Conservation (phyloP, 169 alveolate genomes). For the Cytauxzoon felis region DNA sequence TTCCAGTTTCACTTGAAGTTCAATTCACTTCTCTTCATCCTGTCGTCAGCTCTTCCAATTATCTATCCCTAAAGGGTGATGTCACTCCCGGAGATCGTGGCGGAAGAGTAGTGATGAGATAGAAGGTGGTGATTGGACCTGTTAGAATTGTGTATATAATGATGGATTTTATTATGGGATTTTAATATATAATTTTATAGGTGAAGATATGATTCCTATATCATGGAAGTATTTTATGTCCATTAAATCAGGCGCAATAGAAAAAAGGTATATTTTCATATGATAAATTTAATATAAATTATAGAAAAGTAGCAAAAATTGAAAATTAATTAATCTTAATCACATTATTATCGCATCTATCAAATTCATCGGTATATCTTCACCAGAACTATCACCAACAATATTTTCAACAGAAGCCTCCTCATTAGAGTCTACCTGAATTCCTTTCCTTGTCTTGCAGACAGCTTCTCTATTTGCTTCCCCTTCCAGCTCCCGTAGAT, state of each 20-base stretch:
- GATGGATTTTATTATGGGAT: too few relatives aligned
- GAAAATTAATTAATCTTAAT: not conserved
- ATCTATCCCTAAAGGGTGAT: too few relatives aligned
- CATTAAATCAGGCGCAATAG: slow-evolving; percentile 19
- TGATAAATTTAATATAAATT: not conserved
- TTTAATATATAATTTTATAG: not conserved
- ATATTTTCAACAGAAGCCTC: not conserved
- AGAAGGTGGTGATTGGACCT: too few relatives aligned
- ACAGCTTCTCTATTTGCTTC: not conserved
- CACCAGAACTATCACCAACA: not conserved
- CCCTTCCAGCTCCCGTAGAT: slow-evolving; percentile 1
- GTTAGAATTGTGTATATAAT: too few relatives aligned
- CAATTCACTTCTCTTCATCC: too few relatives aligned
- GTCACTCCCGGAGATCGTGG: too few relatives aligned
- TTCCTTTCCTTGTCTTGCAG: not conserved
- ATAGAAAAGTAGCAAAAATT: slow-evolving; percentile 17
- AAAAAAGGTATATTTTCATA: slow-evolving; percentile 18
- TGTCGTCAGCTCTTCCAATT: too few relatives aligned
- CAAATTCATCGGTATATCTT: slow-evolving; percentile 20
- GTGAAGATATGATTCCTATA: slow-evolving; percentile 49
- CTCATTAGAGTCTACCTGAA: not conserved
- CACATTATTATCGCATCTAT: slow-evolving; percentile 47
- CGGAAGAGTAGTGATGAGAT: too few relatives aligned
- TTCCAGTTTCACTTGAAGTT: too few relatives aligned
- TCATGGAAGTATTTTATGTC: slow-evolving; percentile 63